Base-by-base conservation (phyloP, 2,329 filamentous ascomycete species). In the Orbilia oligospora region DNA sequence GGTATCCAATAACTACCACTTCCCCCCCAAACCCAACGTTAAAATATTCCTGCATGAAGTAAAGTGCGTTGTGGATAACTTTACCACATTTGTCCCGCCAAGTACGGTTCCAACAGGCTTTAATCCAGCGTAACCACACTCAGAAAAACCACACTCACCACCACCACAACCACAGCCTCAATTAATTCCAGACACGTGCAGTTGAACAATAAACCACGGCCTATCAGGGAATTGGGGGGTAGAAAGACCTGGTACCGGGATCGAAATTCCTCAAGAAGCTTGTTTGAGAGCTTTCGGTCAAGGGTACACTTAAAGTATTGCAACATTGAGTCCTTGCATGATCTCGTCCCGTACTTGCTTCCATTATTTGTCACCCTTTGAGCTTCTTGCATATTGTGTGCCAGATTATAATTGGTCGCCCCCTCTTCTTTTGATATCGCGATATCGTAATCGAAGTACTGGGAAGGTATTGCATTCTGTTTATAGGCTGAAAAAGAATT, bases 11-110 rank as follows among this genome's bases (percentile, higher is more conserved):
- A 36, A 8, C 53, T 33, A 41, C 18, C 33, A 3, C 27, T 6
- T 6, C 27, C 27, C 27, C 27, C 27, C 6, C 27, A 30, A 30
- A 61, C 44, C 56, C 56, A 61, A 61, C 56, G 56, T 44, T n/a
- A 44, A 68, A 75, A 64, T 30, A 58, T 69, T 69, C 20, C 64
- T 56, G 14, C 14, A 75, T 63, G 20, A 6, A 48, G 71, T 56
- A 63, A 69, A 48, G 63, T 64, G 63, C 44, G 63, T 75, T 75
- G 71, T 49, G 71, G 71, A 69, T 63, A 69, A 53, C 41, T 75
- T 58, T 75, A 68, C 71, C 71, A 75, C 71, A 63, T 75, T 64
- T 53, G 71, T 53, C 56, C 38, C 33, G 53, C 67, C 67, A 63
- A 71, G 67, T 36, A 8, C 22, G 30, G 44, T 10, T 8, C 24